These are phyloP conservation scores for Sporothrix euskadiensis DNA, from an alignment of 2,329 filamentous ascomycete genomes.

Conservation along the genomic window DNA sequence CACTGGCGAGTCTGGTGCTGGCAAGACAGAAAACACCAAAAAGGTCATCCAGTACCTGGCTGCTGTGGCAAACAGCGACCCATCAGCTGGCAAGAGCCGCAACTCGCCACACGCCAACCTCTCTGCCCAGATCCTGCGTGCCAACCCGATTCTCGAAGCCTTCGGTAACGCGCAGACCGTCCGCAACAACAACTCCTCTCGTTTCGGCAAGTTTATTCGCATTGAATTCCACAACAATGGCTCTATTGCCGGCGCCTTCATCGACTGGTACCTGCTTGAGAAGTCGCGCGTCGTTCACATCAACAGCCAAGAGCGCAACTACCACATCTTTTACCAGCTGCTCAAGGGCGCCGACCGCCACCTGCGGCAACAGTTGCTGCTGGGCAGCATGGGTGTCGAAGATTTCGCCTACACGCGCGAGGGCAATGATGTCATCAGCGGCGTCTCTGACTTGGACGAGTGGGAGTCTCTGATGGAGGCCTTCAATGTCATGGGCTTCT, in stretches of 20 bases:
- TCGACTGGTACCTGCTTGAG: constrained; percentile 97
- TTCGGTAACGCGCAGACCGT: constrained; percentile 99
- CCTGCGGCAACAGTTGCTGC: constrained; percentile 73
- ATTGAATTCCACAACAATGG: constrained; percentile 90
- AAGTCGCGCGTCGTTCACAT: constrained; percentile 96
- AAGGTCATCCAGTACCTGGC: constrained; percentile 99
- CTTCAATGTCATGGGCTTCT: constrained; percentile 92
- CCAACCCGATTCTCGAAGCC: constrained; percentile 95
- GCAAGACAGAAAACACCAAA: constrained; percentile 98
- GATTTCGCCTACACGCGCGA: constrained; percentile 91
- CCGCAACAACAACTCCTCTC: constrained; percentile 95
- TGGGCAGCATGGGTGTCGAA: constrained; percentile 73
- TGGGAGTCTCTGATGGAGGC: constrained; percentile 90
- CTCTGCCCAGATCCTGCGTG: constrained; percentile 92
- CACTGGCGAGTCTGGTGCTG: constrained; percentile 95
- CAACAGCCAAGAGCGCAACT: constrained; percentile 86
- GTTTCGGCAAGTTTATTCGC: constrained; percentile 97
- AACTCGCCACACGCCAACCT: constrained; percentile 70
- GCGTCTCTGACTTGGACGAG: constrained; percentile 86
- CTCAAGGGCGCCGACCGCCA: constrained; percentile 75
- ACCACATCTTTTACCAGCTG: constrained; percentile 96
- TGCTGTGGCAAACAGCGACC: constrained; percentile 84
- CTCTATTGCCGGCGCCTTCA: constrained; percentile 91
- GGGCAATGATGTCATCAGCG: constrained; percentile 87
- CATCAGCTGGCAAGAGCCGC: constrained; percentile 60